phyloP scores from a whole-genome alignment of 768 basidiomycete species.

The Amanita inopinata region DNA sequence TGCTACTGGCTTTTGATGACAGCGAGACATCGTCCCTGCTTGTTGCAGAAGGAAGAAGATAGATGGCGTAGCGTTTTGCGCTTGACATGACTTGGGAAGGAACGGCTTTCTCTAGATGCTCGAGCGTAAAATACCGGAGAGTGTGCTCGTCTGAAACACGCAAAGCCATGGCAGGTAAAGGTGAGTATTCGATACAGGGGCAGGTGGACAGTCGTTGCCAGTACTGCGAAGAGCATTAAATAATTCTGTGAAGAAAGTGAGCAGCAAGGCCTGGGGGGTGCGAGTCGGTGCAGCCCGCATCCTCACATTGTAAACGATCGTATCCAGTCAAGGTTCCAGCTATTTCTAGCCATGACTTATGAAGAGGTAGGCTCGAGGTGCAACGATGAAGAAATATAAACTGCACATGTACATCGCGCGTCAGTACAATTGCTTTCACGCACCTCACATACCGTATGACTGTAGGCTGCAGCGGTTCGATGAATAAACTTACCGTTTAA shows the following conservation, averaged over 20 bases:
- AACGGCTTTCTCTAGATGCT: slow-evolving; percentile 1
- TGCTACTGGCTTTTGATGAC: slow-evolving; percentile 19
- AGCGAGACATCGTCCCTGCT: slow-evolving; percentile 14
- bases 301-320: not conserved
- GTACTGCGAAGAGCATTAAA: not conserved
- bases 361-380: not conserved
- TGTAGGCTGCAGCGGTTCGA: no score
- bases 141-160: not conserved
- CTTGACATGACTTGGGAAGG: not conserved
- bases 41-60: slow-evolving; percentile 21
- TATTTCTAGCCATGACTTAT: not conserved
- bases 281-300: not conserved
- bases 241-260: no score
- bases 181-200: not conserved
- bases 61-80: slow-evolving; percentile 26
- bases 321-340: not conserved
- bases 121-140: slow-evolving; percentile 1
- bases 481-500: no score
- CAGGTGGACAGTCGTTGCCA: not conserved
- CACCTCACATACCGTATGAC: not conserved
- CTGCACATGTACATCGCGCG: not conserved
- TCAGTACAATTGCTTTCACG: not conserved
- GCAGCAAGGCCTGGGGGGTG: no score
- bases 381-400: not conserved
- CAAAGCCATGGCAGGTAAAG: not conserved